Evolutionary conservation across 176 grass and related monocot genomes (phyloP).

Genomic region (Cenchrus fungigraminus): DNA sequence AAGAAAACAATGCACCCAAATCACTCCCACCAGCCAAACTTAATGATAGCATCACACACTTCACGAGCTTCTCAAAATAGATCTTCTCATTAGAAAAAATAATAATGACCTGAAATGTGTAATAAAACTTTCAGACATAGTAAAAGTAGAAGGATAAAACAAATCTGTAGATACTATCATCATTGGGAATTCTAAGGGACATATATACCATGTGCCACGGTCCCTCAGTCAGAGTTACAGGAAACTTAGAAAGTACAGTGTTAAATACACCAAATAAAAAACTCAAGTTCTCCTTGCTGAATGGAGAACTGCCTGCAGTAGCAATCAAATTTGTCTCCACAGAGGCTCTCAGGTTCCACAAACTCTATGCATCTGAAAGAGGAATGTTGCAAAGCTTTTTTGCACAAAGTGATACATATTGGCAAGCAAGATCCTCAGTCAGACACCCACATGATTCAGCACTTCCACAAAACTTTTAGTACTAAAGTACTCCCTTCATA

Average conservation of each 20-base stretch:
- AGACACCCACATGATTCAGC: slow-evolving; percentile 70
- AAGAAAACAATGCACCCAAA: slow-evolving; percentile 59
- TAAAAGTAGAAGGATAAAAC: slow-evolving; percentile 5
- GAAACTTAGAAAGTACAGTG: slow-evolving; percentile 49
- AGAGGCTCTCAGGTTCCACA: slow-evolving; percentile 77
- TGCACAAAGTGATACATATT: slow-evolving; percentile 65
- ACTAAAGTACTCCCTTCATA: slow-evolving; percentile 43
- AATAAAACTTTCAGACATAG: background rate
- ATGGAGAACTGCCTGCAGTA: slow-evolving; percentile 45
- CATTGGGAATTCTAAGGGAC: background rate
- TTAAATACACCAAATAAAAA: slow-evolving; percentile 72
- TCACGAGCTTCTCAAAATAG: slow-evolving; percentile 69
- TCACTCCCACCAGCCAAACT: slow-evolving; percentile 55
- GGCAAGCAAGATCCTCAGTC: slow-evolving; percentile 71
- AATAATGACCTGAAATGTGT: slow-evolving; percentile 71
- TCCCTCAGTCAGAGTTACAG: slow-evolving; percentile 59
- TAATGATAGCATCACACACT: slow-evolving; percentile 57
- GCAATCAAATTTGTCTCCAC: slow-evolving; percentile 69
- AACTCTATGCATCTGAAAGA: slow-evolving; percentile 61
- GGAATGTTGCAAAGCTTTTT: slow-evolving; percentile 66
- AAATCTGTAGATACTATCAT: background rate
- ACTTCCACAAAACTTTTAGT: slow-evolving; percentile 67
- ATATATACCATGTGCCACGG: slow-evolving; percentile 79
- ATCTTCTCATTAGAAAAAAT: slow-evolving; percentile 70
- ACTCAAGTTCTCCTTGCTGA: slow-evolving; percentile 59